Evolutionary conservation across 495 filamentous ascomycete species (phyloP), one percentile per base, ranked within the genome.

Genomic region (Podospora conica): DNA sequence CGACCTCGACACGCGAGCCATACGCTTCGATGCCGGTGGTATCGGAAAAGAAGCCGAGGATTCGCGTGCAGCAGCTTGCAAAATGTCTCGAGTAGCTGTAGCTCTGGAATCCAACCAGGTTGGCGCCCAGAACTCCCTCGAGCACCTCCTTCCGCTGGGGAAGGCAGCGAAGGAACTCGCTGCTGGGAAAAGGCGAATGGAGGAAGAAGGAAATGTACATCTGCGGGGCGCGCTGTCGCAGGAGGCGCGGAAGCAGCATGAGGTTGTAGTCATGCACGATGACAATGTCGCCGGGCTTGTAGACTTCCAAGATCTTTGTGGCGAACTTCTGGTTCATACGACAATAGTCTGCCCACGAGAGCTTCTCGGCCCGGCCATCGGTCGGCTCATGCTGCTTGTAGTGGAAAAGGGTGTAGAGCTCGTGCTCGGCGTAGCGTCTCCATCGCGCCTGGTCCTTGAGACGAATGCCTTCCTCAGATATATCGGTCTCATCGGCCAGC

Each of bases 231-330:
- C 89, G 84, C 71, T 96, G 91, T 12, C 93, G 85, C 55, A 97
- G 80, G 76, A 96, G 85, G 73, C 87, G 90, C 0, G 93, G 93
- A 9, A 97, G 83, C 11, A 97, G 83, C 63, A 96, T 84, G 2
- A 97, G 84, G 69, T 96, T 90, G 76, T 94, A 96, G 76, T 97
- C 93, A 73, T 97, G 93, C 58, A 97, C 86, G 78, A 92, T 86
- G 59, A 97, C 86, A 61, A 96, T 88, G 70, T 97, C 93, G 11
- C 93, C 93, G 3, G 91, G 91, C 74, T 90, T 90, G 80, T 96
- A 97, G 60, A 90, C 81, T 69, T 91, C 83, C 60, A 92, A 80
- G 64, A 97, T 96, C 63, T 89, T 86, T 71, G 95, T 89, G 21
- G 92, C 93, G 68, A 96, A 96, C 60, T 90, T 85, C 71, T 89